A percentile compares a stretch with the other conserved stretches of the same genome.
Conservation (phyloP, 805 yeast species). For the Saccharomycopsis capsularis region DNA sequence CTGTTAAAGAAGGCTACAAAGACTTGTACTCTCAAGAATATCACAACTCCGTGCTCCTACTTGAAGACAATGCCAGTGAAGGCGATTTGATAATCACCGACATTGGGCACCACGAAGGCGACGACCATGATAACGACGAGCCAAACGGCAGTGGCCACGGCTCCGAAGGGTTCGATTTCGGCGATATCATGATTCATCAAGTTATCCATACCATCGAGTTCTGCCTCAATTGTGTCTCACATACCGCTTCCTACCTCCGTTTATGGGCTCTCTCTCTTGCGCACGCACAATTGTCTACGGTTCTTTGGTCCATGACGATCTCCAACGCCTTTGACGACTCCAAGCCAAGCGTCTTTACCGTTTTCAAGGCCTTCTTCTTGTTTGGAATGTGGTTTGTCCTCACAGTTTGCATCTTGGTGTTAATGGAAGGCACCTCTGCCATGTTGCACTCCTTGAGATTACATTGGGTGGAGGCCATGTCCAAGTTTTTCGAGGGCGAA, state of each 20-base stretch:
- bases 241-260: conserved; percentile 71
- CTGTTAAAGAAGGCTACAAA: conserved; percentile 35
- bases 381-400: conserved; percentile 73
- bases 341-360: conserved; percentile 41
- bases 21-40: conserved; percentile 41
- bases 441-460: conserved; percentile 72
- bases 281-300: conserved; percentile 70
- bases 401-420: conserved; percentile 60
- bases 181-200: conserved; percentile 71
- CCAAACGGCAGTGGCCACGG: conserved; percentile 40
- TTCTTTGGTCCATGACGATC: conserved; percentile 71
- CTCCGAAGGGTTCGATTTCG: conserved; percentile 46
- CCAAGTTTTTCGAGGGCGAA: conserved; percentile 72
- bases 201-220: conserved; percentile 77
- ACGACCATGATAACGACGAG: conserved; percentile 24
- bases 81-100: conserved; percentile 24
- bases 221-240: conserved; percentile 72
- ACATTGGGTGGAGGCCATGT: conserved; percentile 82
- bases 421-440: conserved; percentile 83
- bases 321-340: conserved; percentile 51
- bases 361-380: conserved; percentile 39
- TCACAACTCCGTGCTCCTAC: conserved; percentile 26
- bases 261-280: conserved; percentile 77
- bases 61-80: conserved; percentile 23
- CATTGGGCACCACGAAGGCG: not conserved